Evolutionary conservation across 2,329 filamentous ascomycete genomes (phyloP), one percentile per base, ranked within the genome.

Genomic region (Drechslerella stenobrocha): DNA sequence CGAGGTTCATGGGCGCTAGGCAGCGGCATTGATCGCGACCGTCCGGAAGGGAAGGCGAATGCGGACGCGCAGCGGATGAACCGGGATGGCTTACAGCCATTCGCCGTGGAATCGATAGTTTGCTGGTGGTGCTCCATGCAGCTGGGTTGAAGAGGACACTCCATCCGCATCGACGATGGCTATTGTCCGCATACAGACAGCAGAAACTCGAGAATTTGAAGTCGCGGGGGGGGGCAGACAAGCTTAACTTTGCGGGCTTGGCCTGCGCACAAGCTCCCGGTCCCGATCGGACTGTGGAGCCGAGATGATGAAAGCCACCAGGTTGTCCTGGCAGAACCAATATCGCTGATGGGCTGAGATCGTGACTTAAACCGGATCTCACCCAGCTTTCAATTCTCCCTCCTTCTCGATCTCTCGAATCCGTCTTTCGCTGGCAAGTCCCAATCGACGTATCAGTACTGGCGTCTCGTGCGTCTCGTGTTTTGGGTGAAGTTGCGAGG

Each of bases 201-300:
- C 13, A 3, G 37, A 13, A 42, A n/a, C n/a, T n/a, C n/a, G n/a
- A n/a, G n/a, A n/a, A n/a, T n/a, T n/a, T n/a, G n/a, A n/a, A n/a
- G n/a, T n/a, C n/a, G n/a, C n/a, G n/a, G n/a, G n/a, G n/a, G n/a
- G n/a, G n/a, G 37, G 37, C 37, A 18, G 2, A 18, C 4, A 18
- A 18, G 37, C 37, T 4, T 5, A 18, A 18, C 7, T 2, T 42
- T 13, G 5, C 22, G 3, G 53, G 8, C 53, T 58, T 58, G 53
- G 53, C 45, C 45, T 20, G 23, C 26, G 22, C 28, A 42, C 53
- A 50, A 58, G 45, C 53, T 58, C 51, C 53, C 53, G 53, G 34
- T 15, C 34, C 45, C 53, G 32, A 18, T 50, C 53, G 53, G 45
- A 50, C 40, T 7, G 20, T 32, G 23, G 30, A 37, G 37, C 37